Evolutionary conservation across 805 yeast species (phyloP), one percentile per base, ranked within the genome.

Genomic region (Lipomyces spencermartinsiae): DNA sequence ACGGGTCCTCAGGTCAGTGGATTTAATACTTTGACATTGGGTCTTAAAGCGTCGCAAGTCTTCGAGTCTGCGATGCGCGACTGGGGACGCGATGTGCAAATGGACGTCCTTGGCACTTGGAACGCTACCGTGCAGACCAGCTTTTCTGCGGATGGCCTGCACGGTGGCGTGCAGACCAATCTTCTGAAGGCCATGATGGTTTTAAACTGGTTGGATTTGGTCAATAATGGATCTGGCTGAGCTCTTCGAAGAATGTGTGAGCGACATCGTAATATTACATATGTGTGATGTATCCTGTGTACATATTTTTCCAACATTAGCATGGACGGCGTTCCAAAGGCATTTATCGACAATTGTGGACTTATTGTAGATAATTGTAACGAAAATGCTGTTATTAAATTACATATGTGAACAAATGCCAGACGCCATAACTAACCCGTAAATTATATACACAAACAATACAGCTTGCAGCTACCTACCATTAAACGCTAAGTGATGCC

Each of bases 171-270:
- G 8, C 46, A 35, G 14, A 59, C 62, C 16, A 68, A 66, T 46
- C 59, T 68, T 57, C 54, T 70, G 22, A 70, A 69, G 57, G 67
- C 70, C 7, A 62, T 66, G 70, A 70, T 69, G 70, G 57, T 69
- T 19, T 19, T 60, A 4, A 69, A 69, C 61, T 69, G 70, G 71
- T 64, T 70, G 14, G 73, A 70, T 25, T 12, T 62, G 39, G 51
- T 37, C 22, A 53, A 51, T 37, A n/a, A 51, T n/a, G 62, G 25
- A 54, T 35, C 93, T 43, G 49, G 95, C 62, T 83, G 84, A 4
- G 85, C 22, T 19, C n/a, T 14, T n/a, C 83, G 72, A n/a, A n/a
- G n/a, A n/a, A n/a, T n/a, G n/a, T n/a, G n/a, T n/a, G n/a, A n/a
- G n/a, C n/a, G n/a, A n/a, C n/a, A n/a, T n/a, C n/a, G n/a, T n/a